Base-by-base conservation (phyloP, 75 land plant species). In the Isoetes taiwanensis region DNA sequence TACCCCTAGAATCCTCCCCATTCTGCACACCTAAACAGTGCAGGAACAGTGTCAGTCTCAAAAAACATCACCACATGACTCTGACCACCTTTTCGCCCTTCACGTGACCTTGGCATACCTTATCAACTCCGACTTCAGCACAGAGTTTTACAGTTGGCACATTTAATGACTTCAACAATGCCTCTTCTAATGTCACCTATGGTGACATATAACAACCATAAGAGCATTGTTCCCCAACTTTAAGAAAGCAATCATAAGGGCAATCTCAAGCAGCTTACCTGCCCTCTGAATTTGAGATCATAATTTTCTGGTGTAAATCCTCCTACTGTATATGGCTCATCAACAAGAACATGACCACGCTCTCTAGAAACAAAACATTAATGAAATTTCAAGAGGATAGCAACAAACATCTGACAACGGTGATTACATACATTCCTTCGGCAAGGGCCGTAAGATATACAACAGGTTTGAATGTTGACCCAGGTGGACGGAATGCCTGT, bases 381-480 rank as follows among this genome's bases (percentile, higher is more conserved):
- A 57, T 9, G 31, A 58, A 37, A 29, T 24, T 16, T 26, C 28
- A 29, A 52, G 0, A 54, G 19, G 24, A 20, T 19, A 10, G 48
- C 55, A 1, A 0, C 19, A 52, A 14, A 30, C 56, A 12, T 61
- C 5, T 21, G 8, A 6, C 16, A 41, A 17, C 12, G 27, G 10
- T 20, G 29, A n/a, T n/a, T 21, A 30, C 76, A 42, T 69, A 73
- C 76, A 74, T 57, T 64, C 75, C 75, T 56, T 64, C 75, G 8
- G 76, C 75, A 37, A 75, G 53, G 34, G 75, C 75, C 38, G 77
- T 56, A 25, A 75, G 60, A 53, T 71, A 75, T n/a, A 75, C 75
- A 53, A 75, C 64, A 10, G 77, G 77, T 53, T 71, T 65, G 41
- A 75, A 75, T 24, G 64, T 64, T 35, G 77, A 65, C 24, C 69